Evolutionary conservation across 2,329 filamentous ascomycete species (phyloP), one percentile per base, ranked within the genome.

Genomic region (Magnaporthiopsis rhizophila): DNA sequence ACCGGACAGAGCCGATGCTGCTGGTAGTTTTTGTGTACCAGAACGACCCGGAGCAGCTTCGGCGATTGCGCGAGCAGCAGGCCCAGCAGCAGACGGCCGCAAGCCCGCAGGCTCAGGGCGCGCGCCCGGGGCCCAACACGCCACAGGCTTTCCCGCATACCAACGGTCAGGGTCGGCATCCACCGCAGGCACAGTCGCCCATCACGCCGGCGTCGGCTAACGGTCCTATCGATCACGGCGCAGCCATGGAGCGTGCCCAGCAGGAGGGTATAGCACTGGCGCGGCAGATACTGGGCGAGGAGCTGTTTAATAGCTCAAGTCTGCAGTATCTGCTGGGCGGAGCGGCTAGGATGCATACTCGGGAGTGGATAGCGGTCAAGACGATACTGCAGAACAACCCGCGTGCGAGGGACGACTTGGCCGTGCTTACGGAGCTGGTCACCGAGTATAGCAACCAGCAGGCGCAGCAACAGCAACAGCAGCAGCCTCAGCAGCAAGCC

Each of bases 1-100:
- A 84, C 2, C 83, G 90, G 21, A 81, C 86, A 0, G 89, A 96
- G 68, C 87, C 91, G 1, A 86, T 95, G 77, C 79, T 99, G 50
- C 80, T 98, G 11, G 86, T 93, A 28, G 90, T 94, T 1, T 89
- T 98, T 67, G 91, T 97, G 3, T 91, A 96, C 67, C 86, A 90
- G 50, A 88, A 88, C 61, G 83, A 86, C 59, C 76, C 76, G 0
- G 73, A 71, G 21, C 45, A 62, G 21, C 36, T 62, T 13, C 28
- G 53, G 61, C n/a, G 32, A 18, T 28, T 62, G 24, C 60, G 38
- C n/a, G 60, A 62, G 60, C 28, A 56, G 38, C 61, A 62, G 50
- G 9, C 8, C 18, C 50, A 58, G 18, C 45, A 24, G 21, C 50
- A 58, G 24, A 45, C 13, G 18, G 38, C 30, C 4, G 30, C 53